phyloP scores from a whole-genome alignment of 164 flowering plant species.

The Houttuynia cordata region DNA sequence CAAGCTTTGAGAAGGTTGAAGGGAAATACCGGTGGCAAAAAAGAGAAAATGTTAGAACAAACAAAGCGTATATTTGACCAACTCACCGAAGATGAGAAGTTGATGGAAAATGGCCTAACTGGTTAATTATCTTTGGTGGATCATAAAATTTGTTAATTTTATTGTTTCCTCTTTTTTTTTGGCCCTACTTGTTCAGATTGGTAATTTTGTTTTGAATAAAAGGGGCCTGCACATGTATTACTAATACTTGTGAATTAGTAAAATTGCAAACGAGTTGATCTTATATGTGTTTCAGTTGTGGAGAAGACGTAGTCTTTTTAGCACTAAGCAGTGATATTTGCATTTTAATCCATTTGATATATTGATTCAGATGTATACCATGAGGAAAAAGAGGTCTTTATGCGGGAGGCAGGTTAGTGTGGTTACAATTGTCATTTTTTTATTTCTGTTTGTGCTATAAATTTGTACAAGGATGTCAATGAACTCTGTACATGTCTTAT shows the following conservation, averaged over 20 bases:
- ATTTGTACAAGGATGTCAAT: too few species aligned
- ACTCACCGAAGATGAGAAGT: constrained; percentile 85
- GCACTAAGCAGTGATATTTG: not conserved
- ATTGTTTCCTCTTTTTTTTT: not conserved
- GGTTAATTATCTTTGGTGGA: constrained; percentile 18
- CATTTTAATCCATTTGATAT: not conserved
- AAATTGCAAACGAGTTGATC: not conserved
- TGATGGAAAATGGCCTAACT: constrained; percentile 85
- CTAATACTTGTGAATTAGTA: not conserved
- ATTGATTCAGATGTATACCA: constrained; percentile 68
- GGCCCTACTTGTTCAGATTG: not conserved
- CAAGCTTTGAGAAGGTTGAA: constrained; percentile 87
- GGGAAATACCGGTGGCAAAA: constrained; percentile 52
- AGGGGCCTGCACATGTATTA: not conserved
- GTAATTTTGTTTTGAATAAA: not conserved
- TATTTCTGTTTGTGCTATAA: not conserved
- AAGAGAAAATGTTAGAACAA: constrained; percentile 76
- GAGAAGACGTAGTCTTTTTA: not conserved
- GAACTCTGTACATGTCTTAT: not conserved
- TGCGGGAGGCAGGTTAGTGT: constrained; percentile 77
- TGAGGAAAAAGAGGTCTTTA: constrained; percentile 62
- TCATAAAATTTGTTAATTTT: not conserved
- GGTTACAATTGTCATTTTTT: not conserved
- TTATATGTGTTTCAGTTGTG: not conserved
- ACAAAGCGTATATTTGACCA: constrained; percentile 75